Percentiles rank a stretch among this genome's conserved stretches.
Evolutionary conservation across 1,284 basidiomycete species (phyloP).

Genomic region (Ceratobasidium sp.): DNA sequence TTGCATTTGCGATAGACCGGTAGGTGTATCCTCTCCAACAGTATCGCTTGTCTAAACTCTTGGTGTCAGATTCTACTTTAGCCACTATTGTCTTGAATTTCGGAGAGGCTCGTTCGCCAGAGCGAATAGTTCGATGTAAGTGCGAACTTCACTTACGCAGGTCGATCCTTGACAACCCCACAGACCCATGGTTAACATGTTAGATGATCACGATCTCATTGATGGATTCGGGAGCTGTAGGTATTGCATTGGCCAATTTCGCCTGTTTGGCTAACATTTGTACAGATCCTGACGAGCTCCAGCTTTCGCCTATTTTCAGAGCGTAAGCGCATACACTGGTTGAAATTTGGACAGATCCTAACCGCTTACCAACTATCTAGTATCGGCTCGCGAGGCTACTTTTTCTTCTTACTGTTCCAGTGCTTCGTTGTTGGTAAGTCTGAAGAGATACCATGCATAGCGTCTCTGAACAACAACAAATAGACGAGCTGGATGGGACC

Average conservation of each 20-base stretch:
- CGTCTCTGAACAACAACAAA: neutral
- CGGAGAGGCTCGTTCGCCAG: constrained; percentile 89
- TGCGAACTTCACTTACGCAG: constrained; percentile 14
- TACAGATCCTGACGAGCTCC: constrained; percentile 81
- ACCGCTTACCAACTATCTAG: constrained; percentile 8
- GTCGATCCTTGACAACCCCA: neutral
- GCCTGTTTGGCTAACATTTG: constrained; percentile 31
- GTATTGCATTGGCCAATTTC: constrained; percentile 45
- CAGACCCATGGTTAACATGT: constrained; percentile 68
- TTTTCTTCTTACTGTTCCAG: constrained; percentile 92
- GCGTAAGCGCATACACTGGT: constrained; percentile 54
- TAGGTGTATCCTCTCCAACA: constrained; percentile 48
- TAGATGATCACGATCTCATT: constrained; percentile 73
- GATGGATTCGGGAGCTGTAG: constrained; percentile 91
- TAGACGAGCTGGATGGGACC: constrained; percentile 72
- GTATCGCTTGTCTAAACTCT: neutral
- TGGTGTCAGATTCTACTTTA: constrained; percentile 67
- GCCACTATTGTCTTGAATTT: constrained; percentile 89
- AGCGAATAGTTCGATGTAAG: constrained; percentile 91
- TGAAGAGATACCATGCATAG: constrained; percentile 49
- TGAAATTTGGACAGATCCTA: constrained; percentile 8
- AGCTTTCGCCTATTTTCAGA: constrained; percentile 77
- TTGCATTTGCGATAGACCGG: constrained; percentile 81
- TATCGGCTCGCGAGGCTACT: constrained; percentile 78
- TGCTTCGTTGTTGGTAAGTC: constrained; percentile 80